Evolutionary conservation across 2,329 filamentous ascomycete species (phyloP).

Genomic region (Phyllosticta citribraziliensis): DNA sequence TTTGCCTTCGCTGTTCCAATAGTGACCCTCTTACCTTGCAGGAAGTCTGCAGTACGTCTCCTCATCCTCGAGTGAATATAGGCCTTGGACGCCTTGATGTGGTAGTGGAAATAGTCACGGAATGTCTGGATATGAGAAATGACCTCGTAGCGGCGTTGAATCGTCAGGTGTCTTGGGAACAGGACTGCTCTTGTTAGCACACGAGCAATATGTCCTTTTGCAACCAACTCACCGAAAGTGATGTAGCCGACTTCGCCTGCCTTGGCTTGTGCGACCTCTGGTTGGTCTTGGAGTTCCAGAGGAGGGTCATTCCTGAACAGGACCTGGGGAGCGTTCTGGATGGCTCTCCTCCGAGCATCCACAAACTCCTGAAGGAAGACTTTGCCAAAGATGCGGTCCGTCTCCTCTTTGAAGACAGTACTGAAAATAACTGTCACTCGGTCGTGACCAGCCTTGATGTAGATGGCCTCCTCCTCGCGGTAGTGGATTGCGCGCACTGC

Average conservation of each 20-base stretch:
- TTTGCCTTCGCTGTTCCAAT: neutral
- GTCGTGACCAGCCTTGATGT: conserved; percentile 95
- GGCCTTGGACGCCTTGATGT: conserved; percentile 98
- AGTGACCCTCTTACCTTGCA: conserved; percentile 60
- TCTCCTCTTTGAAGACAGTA: conserved; percentile 95
- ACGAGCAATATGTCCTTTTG: conserved; percentile 11
- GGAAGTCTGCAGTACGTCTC: conserved; percentile 92
- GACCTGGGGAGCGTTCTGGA: conserved; percentile 97
- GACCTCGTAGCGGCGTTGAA: conserved; percentile 82
- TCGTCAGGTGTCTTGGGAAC: conserved; percentile 88
- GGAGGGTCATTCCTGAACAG: conserved; percentile 92
- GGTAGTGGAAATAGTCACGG: conserved; percentile 99
- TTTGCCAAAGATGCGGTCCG: conserved; percentile 93
- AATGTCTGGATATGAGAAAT: conserved; percentile 99
- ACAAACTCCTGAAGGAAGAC: conserved; percentile 99
- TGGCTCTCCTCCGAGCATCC: conserved; percentile 84
- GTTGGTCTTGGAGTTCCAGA: conserved; percentile 77
- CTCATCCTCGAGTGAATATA: conserved; percentile 99
- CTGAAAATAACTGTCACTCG: conserved; percentile 98
- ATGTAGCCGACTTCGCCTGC: conserved; percentile 92
- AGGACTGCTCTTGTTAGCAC: conserved; percentile 52
- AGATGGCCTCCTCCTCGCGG: conserved; percentile 96
- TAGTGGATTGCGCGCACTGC: conserved; percentile 96
- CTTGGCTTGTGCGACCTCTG: conserved; percentile 62
- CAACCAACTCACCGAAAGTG: conserved; percentile 67